Evolutionary conservation across 1,139 yeast genomes (phyloP).

Genomic region (Diutina sp.): DNA sequence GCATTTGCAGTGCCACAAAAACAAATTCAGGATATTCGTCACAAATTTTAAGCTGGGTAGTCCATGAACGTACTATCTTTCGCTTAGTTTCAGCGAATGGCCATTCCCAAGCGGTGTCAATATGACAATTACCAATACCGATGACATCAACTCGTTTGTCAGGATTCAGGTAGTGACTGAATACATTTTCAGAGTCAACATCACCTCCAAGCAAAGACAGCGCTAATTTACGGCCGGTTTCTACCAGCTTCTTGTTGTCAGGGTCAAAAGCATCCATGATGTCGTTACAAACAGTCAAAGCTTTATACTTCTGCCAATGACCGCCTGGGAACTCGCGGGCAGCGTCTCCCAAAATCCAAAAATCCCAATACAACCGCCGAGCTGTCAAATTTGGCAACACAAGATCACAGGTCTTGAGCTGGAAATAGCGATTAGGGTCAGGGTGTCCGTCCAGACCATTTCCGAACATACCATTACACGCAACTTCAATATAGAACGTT

Average conservation of each 20-base stretch:
- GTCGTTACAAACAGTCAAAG: constrained; percentile 61
- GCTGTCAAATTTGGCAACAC: constrained; percentile 77
- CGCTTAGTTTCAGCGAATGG: constrained; percentile 93
- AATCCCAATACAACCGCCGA: constrained; percentile 64
- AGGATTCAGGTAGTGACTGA: constrained; percentile 17
- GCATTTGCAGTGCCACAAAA: constrained; percentile 93
- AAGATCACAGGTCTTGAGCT: constrained; percentile 58
- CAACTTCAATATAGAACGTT: constrained; percentile 73
- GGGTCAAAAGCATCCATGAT: constrained; percentile 77
- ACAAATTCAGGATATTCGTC: constrained; percentile 86
- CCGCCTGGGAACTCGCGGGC: constrained; percentile 66
- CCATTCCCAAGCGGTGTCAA: constrained; percentile 98
- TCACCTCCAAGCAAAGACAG: constrained; percentile 48
- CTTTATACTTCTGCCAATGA: constrained; percentile 62
- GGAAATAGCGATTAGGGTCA: constrained; percentile 60
- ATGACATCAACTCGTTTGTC: constrained; percentile 36
- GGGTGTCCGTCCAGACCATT: constrained; percentile 51
- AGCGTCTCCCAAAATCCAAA: constrained; percentile 82
- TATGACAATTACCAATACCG: constrained; percentile 91
- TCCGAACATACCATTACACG: constrained; percentile 95
- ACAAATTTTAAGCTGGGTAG: constrained; percentile 75
- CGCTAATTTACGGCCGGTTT: constrained; percentile 57
- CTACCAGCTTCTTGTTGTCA: constrained; percentile 32
- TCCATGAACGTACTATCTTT: constrained; percentile 90
- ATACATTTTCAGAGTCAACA: constrained; percentile 53